A percentile compares a stretch with the other conserved stretches of the same genome.
These are phyloP conservation scores for Spongospora subterranea DNA, from an alignment of 208 protist genomes.

Conservation along the genomic window DNA sequence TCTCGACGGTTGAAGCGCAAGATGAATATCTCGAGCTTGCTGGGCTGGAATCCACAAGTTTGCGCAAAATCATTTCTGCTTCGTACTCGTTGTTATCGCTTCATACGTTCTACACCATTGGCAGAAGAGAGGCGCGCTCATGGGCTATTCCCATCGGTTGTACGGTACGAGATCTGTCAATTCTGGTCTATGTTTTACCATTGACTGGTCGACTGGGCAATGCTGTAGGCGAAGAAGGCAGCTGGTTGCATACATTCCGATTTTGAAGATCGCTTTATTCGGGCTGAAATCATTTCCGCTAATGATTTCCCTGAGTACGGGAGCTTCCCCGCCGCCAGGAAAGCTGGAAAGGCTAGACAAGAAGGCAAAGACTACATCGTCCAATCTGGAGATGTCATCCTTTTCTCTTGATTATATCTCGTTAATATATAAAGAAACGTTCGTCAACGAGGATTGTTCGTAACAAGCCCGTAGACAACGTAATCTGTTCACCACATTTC, in stretches of 20 bases:
- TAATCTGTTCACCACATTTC: no score
- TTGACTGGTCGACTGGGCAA: constrained; percentile 98
- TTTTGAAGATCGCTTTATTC: constrained; percentile 90
- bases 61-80: neutral
- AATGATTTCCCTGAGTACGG: constrained; percentile 94
- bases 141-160: constrained; percentile 80
- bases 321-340: constrained; percentile 84
- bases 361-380: constrained; percentile 96
- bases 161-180: no score
- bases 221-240: constrained; percentile 65
- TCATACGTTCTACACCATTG: constrained; percentile 87
- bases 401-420: no score
- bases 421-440: no score
- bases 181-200: no score
- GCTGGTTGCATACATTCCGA: constrained; percentile 98
- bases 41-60: neutral
- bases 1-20: neutral
- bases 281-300: constrained; percentile 76
- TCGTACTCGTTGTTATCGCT: constrained; percentile 1
- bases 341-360: constrained; percentile 90
- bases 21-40: neutral
- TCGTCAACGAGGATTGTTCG: no score
- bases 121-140: constrained; percentile 82
- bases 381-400: constrained; percentile 97
- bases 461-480: no score